Conservation (phyloP, 2,329 filamentous ascomycete genomes). For the Berkeleyomyces basicola region DNA sequence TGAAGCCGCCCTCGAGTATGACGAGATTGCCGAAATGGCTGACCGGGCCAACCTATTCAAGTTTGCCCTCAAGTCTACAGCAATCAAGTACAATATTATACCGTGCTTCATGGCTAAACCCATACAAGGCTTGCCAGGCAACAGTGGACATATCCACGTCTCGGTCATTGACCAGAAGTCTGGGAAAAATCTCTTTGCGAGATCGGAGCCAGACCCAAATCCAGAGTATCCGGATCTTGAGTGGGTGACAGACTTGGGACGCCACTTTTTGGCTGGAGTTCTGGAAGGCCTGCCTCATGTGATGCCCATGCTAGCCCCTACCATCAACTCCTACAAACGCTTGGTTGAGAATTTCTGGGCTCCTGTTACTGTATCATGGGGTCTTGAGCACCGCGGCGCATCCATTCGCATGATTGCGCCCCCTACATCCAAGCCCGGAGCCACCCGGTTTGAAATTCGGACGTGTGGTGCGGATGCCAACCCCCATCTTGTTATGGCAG, state of each 20-base stretch:
- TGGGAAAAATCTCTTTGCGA: constrained; percentile 72
- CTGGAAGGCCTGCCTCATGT: constrained; percentile 80
- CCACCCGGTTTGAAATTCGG: constrained; percentile 82
- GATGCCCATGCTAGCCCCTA: constrained; percentile 90
- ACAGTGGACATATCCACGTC: constrained; percentile 90
- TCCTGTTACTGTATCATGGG: constrained; percentile 94
- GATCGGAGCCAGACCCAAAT: constrained; percentile 53
- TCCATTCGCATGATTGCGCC: constrained; percentile 81
- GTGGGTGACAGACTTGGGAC: constrained; percentile 69
- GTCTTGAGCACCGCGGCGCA: constrained; percentile 82
- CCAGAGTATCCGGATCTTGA: constrained; percentile 60
- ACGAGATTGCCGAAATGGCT: constrained; percentile 75
- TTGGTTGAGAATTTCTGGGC: constrained; percentile 99
- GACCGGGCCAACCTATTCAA: constrained; percentile 90
- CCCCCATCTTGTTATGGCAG: constrained; percentile 69
- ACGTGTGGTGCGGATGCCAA: constrained; percentile 92
- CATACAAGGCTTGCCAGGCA: constrained; percentile 74
- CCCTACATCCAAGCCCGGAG: constrained; percentile 66
- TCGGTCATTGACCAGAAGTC: constrained; percentile 60
- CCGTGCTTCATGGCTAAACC: constrained; percentile 99
- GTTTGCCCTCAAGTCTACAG: constrained; percentile 71
- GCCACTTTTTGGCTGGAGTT: constrained; percentile 84
- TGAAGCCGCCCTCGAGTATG: constrained; percentile 86
- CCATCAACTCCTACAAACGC: constrained; percentile 94
- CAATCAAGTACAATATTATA: constrained; percentile 74